These are phyloP conservation scores for Xylaria sp. DNA, from an alignment of 2,329 filamentous ascomycete genomes.

Conservation along the genomic window DNA sequence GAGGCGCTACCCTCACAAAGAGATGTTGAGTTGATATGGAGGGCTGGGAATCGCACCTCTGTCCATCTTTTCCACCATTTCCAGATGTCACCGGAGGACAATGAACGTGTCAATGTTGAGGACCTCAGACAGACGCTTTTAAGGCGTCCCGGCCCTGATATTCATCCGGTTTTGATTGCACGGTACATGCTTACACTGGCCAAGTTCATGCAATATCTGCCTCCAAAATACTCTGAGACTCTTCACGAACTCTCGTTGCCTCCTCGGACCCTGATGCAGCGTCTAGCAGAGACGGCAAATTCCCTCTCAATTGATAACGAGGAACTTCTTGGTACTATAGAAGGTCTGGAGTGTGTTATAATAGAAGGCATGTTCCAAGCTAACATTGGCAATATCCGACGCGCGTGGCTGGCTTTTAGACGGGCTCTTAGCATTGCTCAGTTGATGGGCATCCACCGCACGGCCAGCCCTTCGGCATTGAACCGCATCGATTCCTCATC, in stretches of 20 bases:
- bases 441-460: slow-evolving; percentile 25
- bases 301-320: slow-evolving; percentile 57
- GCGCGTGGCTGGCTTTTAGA: slow-evolving; percentile 56
- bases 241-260: neutral
- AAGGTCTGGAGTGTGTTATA: slow-evolving; percentile 60
- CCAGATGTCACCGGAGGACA: slow-evolving; percentile 40
- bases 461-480: neutral
- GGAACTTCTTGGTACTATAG: slow-evolving; percentile 54
- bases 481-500: slow-evolving; percentile 1
- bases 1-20: slow-evolving; percentile 37
- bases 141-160: neutral
- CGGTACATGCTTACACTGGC: slow-evolving; percentile 49
- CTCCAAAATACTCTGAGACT: slow-evolving; percentile 15
- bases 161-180: slow-evolving; percentile 42
- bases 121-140: slow-evolving; percentile 6
- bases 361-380: slow-evolving; percentile 56
- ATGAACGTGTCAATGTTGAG: slow-evolving; percentile 36
- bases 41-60: slow-evolving; percentile 11
- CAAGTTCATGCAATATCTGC: slow-evolving; percentile 50
- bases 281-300: slow-evolving; percentile 43
- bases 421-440: slow-evolving; percentile 50
- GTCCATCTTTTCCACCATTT: slow-evolving; percentile 25
- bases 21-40: slow-evolving; percentile 35
- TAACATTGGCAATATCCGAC: slow-evolving; percentile 56
- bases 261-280: slow-evolving; percentile 21